Conservation (phyloP, 2,329 filamentous ascomycete genomes). For the Mariannaea elegans region DNA sequence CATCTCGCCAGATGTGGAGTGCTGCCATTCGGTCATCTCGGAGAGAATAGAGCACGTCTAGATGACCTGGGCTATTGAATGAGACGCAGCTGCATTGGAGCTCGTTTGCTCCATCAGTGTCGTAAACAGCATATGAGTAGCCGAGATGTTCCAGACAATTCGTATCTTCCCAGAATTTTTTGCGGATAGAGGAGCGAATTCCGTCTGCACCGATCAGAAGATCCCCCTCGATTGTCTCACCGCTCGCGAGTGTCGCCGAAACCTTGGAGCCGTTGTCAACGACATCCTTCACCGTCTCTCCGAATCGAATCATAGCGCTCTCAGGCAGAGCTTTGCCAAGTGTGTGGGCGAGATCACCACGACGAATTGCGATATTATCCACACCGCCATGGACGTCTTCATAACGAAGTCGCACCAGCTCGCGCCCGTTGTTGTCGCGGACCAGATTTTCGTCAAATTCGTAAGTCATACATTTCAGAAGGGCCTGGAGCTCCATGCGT, state of each 20-base stretch:
- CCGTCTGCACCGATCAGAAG: slow-evolving; percentile 12
- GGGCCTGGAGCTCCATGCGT: neutral
- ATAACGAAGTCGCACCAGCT: neutral
- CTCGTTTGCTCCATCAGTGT: neutral
- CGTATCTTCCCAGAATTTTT: neutral
- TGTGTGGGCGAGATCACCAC: slow-evolving; percentile 1
- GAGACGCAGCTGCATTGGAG: slow-evolving; percentile 9
- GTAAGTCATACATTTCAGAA: neutral
- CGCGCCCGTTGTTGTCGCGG: neutral
- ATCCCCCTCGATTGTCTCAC: slow-evolving; percentile 15
- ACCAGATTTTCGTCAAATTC: slow-evolving; percentile 1
- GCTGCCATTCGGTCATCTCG: slow-evolving; percentile 4
- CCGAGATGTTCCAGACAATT: slow-evolving; percentile 11
- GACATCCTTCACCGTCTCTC: neutral
- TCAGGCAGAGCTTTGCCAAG: slow-evolving; percentile 2
- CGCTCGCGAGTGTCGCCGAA: slow-evolving; percentile 1
- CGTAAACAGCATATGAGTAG: slow-evolving; percentile 11
- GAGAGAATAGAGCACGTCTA: slow-evolving; percentile 4
- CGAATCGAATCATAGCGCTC: neutral
- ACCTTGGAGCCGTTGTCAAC: slow-evolving; percentile 5
- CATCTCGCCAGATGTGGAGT: slow-evolving; percentile 12
- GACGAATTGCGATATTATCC: neutral
- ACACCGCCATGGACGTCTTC: neutral
- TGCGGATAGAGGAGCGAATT: slow-evolving; percentile 6
- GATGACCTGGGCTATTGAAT: slow-evolving; percentile 11